These are phyloP conservation scores for Colletotrichum salicis DNA, from an alignment of 2,329 filamentous ascomycete genomes.

Conservation along the genomic window DNA sequence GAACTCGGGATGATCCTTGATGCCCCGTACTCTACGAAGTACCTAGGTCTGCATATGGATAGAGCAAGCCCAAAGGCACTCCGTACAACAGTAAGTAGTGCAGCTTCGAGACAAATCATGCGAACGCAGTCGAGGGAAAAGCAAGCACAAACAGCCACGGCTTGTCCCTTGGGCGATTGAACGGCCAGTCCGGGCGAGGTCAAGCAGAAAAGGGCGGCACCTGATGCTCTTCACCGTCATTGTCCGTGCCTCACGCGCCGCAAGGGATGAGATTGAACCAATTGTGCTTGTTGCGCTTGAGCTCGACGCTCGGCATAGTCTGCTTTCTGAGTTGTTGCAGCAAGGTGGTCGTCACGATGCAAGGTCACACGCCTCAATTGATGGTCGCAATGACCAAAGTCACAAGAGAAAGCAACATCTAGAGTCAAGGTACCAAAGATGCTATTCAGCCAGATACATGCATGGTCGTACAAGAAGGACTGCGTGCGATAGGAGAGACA, in stretches of 20 bases:
- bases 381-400: neutral
- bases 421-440: neutral
- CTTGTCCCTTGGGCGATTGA: neutral
- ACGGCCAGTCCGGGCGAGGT: neutral
- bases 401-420: neutral
- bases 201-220: neutral
- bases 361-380: neutral
- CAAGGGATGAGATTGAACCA: slow-evolving; percentile 6
- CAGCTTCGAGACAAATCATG: neutral
- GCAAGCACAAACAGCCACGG: slow-evolving; percentile 11
- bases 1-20: neutral
- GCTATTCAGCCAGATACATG: neutral
- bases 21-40: neutral
- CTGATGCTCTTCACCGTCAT: slow-evolving; percentile 19
- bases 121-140: slow-evolving; percentile 4
- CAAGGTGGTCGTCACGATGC: neutral
- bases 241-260: slow-evolving; percentile 16
- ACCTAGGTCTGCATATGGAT: too few relatives aligned
- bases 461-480: neutral
- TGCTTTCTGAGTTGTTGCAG: neutral
- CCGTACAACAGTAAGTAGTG: too few relatives aligned
- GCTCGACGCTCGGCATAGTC: neutral
- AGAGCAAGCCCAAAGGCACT: neutral
- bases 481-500: neutral
- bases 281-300: neutral